Conservation (phyloP, 2,329 filamentous ascomycete species). For the Leptodontidium sp. region DNA sequence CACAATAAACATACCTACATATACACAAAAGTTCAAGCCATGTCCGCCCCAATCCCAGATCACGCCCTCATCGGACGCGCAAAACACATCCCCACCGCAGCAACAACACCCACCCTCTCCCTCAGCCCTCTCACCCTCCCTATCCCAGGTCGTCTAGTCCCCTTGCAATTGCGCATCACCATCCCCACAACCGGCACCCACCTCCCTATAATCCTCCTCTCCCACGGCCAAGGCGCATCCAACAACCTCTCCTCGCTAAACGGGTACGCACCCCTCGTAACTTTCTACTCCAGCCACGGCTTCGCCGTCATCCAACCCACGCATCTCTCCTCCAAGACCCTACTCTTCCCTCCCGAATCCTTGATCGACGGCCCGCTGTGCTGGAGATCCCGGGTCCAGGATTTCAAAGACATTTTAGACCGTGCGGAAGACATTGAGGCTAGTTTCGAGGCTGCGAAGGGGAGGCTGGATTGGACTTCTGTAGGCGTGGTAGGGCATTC, state of each 20-base stretch:
- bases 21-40: not conserved
- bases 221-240: slow-evolving; percentile 51
- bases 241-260: slow-evolving; percentile 52
- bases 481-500: slow-evolving; percentile 53
- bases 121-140: slow-evolving; percentile 35
- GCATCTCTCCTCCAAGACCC: slow-evolving; percentile 49
- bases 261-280: slow-evolving; percentile 52
- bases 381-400: slow-evolving; percentile 47
- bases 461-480: slow-evolving; percentile 47
- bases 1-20: not conserved
- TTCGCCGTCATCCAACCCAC: slow-evolving; percentile 55
- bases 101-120: slow-evolving; percentile 45
- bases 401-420: slow-evolving; percentile 51
- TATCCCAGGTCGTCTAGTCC: slow-evolving; percentile 38
- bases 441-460: slow-evolving; percentile 44
- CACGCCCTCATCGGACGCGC: slow-evolving; percentile 46
- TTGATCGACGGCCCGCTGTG: slow-evolving; percentile 38
- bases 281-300: slow-evolving; percentile 54
- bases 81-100: slow-evolving; percentile 51
- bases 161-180: slow-evolving; percentile 49
- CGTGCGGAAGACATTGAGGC: slow-evolving; percentile 49
- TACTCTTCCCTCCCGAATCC: slow-evolving; percentile 35
- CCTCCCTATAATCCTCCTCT: slow-evolving; percentile 53
- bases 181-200: slow-evolving; percentile 44
- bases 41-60: slow-evolving; percentile 3